Conservation (phyloP, 2,329 filamentous ascomycete species). For the Berkeleyomyces rouxiae region DNA sequence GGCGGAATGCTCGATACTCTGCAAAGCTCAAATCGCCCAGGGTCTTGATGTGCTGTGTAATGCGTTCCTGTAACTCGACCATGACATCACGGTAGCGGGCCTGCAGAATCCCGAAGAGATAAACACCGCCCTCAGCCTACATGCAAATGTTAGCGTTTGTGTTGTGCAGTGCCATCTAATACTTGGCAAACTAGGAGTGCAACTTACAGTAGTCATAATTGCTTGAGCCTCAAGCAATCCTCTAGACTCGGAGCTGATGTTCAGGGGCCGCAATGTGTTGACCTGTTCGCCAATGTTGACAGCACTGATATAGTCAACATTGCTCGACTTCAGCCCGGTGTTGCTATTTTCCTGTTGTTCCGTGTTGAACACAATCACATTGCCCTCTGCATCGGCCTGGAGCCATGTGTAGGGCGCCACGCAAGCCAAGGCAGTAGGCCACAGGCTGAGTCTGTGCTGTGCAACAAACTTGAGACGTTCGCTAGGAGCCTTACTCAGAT, state of each 20-base stretch:
- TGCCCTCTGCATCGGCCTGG: conserved; percentile 73
- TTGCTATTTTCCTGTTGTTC: conserved; percentile 55
- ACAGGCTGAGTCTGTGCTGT: conserved; percentile 70
- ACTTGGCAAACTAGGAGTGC: neutral
- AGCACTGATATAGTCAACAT: conserved; percentile 44
- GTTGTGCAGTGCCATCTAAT: conserved; percentile 14
- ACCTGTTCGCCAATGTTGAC: conserved; percentile 84
- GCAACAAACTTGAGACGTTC: conserved; percentile 66
- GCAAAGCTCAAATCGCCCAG: conserved; percentile 63
- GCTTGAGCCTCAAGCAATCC: conserved; percentile 63
- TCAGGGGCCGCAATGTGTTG: conserved; percentile 65
- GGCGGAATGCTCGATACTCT: conserved; percentile 68
- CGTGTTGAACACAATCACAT: conserved; percentile 64
- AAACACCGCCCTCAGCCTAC: conserved; percentile 78
- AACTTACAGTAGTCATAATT: conserved; percentile 70
- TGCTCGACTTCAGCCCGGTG: conserved; percentile 29
- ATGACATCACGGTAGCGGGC: conserved; percentile 59
- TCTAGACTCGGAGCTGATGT: conserved; percentile 45
- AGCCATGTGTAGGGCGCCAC: conserved; percentile 39
- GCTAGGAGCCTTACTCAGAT: conserved; percentile 36
- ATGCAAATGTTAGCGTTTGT: neutral
- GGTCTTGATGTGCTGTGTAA: conserved; percentile 49
- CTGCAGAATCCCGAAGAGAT: conserved; percentile 70
- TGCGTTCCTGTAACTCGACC: conserved; percentile 58
- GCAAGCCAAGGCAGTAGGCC: conserved; percentile 51